phyloP scores from a whole-genome alignment of 371 early-diverging fungal species.

The Mucor sp. region DNA sequence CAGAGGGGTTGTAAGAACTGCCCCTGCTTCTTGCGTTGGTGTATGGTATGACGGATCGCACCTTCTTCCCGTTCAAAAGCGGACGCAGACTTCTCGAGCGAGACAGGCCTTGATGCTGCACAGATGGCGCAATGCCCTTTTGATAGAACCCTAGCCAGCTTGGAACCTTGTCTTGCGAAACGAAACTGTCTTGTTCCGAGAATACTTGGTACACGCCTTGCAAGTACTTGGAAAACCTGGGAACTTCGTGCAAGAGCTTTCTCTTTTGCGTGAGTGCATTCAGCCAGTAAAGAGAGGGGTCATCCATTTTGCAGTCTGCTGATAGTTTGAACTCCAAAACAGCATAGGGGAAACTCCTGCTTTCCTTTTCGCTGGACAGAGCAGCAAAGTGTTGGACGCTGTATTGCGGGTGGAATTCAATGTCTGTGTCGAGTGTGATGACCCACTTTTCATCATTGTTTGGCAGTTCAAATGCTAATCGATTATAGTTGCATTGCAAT shows the following conservation, averaged over 20 bases:
- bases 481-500: conserved; percentile 4
- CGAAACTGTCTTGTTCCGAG: not conserved
- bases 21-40: not conserved
- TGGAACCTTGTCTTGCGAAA: conserved; percentile 68
- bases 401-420: not conserved
- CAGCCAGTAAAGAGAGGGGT: conserved; percentile 2
- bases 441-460: not conserved
- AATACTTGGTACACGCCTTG: conserved; percentile 5
- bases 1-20: not conserved
- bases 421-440: conserved; percentile 9
- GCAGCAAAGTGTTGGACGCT: not conserved
- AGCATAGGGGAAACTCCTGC: not conserved
- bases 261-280: conserved; percentile 4
- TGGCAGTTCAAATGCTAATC: not conserved
- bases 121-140: conserved; percentile 78
- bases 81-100: conserved; percentile 10
- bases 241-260: not conserved
- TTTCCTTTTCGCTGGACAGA: not conserved
- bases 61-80: conserved; percentile 1
- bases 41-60: not conserved
- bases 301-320: not conserved
- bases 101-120: conserved; percentile 10
- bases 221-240: conserved; percentile 9
- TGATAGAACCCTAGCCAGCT: conserved; percentile 92
- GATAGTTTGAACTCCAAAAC: conserved; percentile 6